Base-by-base conservation (phyloP, 2,329 filamentous ascomycete species). In the Talaromyces atroroseus region DNA sequence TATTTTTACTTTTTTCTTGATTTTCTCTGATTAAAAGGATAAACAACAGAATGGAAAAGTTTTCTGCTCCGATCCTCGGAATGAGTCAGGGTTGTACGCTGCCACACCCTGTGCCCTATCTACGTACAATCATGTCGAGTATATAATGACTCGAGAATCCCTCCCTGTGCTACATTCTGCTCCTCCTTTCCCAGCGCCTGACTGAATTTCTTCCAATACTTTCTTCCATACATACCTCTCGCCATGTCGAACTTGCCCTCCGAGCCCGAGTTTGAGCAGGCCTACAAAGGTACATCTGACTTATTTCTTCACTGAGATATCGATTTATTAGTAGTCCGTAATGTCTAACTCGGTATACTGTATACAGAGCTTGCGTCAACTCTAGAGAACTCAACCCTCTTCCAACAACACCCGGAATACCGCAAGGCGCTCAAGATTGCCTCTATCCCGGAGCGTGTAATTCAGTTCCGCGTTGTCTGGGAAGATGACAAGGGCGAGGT, bases 231-330 rank as follows among this genome's bases (percentile, higher is more conserved):
- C 42, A 16, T n/a, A 48, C 32, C n/a, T n/a, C n/a, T n/a, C n/a
- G 51, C 14, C 64, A 94, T 95, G 89, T 89, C 91, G 65, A 87
- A 94, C 80, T 82, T 94, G 69, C 85, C 89, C 52, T 78, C 80
- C 62, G 92, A 97, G 84, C 92, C 94, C 71, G 92, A 99, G 81
- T 97, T 97, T 80, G 86, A 96, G 85, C 92, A 97, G 84, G 92
- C 92, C 71, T 95, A 95, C 85, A 90, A 91, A 76, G 90, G 90
- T 95, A 79, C 51, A 42, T 42, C 52, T 42, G 48, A 34, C 20
- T 46, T 29, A 29, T 29, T 5, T 29, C 26, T n/a, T n/a, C n/a
- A n/a, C n/a, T n/a, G n/a, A n/a, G n/a, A 29, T 48, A 26, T 21
- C 12, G 11, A 29, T 29, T 2, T 29, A 2, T 29, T 2, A 8